Evolutionary conservation across 2,329 filamentous ascomycete genomes (phyloP), one percentile per base, ranked within the genome.

Genomic region (Colletotrichum brevisporum): DNA sequence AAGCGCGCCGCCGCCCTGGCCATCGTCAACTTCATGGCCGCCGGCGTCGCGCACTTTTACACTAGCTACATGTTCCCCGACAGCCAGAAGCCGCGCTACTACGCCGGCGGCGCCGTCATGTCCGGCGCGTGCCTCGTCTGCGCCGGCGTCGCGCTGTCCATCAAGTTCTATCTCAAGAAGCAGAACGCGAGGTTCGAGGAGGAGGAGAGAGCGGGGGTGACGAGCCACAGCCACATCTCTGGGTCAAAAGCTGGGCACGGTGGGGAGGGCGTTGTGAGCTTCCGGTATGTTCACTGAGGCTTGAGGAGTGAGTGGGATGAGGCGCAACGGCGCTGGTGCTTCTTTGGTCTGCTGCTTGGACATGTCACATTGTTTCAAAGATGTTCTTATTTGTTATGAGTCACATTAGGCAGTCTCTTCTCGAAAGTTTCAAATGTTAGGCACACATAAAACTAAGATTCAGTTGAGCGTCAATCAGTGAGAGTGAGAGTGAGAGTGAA

Each of bases 1-100:
- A 81, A 82, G 74, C 75, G 77, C 10, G 80, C 81, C 1, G 72
- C 69, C 8, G 79, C 77, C 4, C 74, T 74, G 2, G 77, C 79
- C 1, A 76, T 82, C 0, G 76, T 81, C 39, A 82, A 82, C 55
- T 74, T 82, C 9, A 64, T 64, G 61, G 61, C 61, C 0, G 61
- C 61, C 16, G 61, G 61, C 13, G 71, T 80, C 12, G 75, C 73
- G 0, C 76, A 76, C 56, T 77, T 77, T 18, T 77, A 76, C 61
- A 78, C 76, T 6, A 63, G 67, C 16, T 77, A 77, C 71, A 76
- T 77, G 74, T 76, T 78, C 61, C 75, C 75, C 0, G 76, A 77
- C 47, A 71, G 63, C 63, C 74, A 77, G 55, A 75, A 76, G 66
- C 76, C 76, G 21, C 58, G 74, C 15, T 78, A 78, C 64, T 76